These are phyloP conservation scores for Exophiala sideris DNA, from an alignment of 2,329 filamentous ascomycete genomes.

Conservation along the genomic window DNA sequence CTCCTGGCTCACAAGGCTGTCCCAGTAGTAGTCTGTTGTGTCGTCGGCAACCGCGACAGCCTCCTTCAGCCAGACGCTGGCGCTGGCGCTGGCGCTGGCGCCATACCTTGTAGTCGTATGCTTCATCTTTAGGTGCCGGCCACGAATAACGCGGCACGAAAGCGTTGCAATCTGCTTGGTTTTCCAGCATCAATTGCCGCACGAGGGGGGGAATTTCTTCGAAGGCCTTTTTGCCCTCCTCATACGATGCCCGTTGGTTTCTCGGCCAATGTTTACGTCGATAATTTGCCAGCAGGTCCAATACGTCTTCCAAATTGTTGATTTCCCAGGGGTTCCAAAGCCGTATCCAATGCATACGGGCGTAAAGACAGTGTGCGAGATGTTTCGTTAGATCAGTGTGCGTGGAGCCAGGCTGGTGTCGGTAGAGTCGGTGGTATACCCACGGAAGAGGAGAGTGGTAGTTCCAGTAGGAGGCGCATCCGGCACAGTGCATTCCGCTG, in stretches of 20 bases:
- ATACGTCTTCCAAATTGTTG: neutral
- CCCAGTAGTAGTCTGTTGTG: slow-evolving; percentile 10
- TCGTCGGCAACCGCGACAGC: neutral
- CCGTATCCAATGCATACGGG: slow-evolving; percentile 9
- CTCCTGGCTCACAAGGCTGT: slow-evolving; percentile 14
- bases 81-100: neutral
- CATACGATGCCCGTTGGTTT: neutral
- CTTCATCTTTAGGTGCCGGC: slow-evolving; percentile 5
- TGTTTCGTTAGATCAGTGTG: slow-evolving; percentile 11
- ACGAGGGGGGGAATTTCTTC: slow-evolving; percentile 1
- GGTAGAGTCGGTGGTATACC: slow-evolving; percentile 13
- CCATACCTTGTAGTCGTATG: neutral
- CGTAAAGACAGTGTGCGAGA: slow-evolving; percentile 13
- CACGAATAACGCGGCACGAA: slow-evolving; percentile 8
- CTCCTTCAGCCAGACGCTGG: neutral
- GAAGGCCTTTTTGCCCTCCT: neutral
- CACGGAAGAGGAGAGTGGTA: slow-evolving; percentile 17
- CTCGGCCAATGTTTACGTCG: neutral
- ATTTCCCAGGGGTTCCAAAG: slow-evolving; percentile 1
- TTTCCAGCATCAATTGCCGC: neutral
- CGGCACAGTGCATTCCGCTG: slow-evolving; percentile 8
- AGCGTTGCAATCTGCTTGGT: neutral
- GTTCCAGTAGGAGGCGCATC: slow-evolving; percentile 20
- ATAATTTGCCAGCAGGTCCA: neutral
- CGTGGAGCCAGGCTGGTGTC: neutral